Base-by-base conservation (phyloP, 306 rosid genomes). In the Carpinus viminea region DNA sequence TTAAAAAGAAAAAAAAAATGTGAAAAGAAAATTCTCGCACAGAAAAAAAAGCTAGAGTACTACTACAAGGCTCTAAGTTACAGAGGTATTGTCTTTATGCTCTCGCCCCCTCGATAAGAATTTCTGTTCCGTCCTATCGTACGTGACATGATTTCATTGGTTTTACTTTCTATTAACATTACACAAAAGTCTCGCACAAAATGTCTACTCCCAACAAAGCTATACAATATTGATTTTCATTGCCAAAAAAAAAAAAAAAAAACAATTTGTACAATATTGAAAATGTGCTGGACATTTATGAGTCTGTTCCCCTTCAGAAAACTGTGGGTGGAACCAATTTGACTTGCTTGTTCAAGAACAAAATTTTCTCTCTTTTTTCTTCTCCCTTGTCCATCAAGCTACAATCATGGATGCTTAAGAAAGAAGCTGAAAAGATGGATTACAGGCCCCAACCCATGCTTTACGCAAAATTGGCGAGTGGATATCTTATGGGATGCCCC, bases 381-480 rank as follows among this genome's bases (percentile, higher is more conserved):
- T 26, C 21, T 47, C n/a, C 12, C 34, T 53, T 43, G 26, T 38
- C 31, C 36, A 9, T 72, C 12, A 38, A 50, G 17, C 50, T 79
- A 71, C 75, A 52, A 64, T 53, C n/a, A 64, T 48, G 52, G 34
- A 60, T 62, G 78, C 6, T 64, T 13, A 34, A 16, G 10, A 45
- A 68, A 36, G 71, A 56, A 31, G 76, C 73, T 61, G 11, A 68
- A 74, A 81, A 55, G 72, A 79, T 53, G 70, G 72, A 74, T 53
- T 71, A 83, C 55, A 72, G 71, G 68, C 76, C 81, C 81, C 76
- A 79, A 70, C 69, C 89, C 84, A 68, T 48, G 75, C 89, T 86
- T 76, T 79, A 72, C 80, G 81, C 87, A 87, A 85, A 83, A 87
- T 74, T 85, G 79, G 89, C 80, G 73, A 53, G 75, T 65, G 82